phyloP scores from a whole-genome alignment of 495 filamentous ascomycete species.

The Annulohypoxylon maeteangense region DNA sequence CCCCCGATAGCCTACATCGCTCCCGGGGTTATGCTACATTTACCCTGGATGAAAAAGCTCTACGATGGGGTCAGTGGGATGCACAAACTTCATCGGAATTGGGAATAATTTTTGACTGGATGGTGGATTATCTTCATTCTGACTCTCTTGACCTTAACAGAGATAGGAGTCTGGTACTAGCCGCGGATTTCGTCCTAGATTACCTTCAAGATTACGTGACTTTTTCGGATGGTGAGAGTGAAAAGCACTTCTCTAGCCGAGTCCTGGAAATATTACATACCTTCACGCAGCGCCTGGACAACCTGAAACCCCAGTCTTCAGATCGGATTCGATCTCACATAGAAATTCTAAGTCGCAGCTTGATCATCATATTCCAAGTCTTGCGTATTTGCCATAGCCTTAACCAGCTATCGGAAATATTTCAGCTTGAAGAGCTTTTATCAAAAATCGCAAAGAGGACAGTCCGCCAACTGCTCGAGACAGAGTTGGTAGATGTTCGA shows the following conservation, averaged over 20 bases:
- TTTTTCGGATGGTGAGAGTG: slow-evolving; percentile 43
- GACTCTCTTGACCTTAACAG: slow-evolving; percentile 8
- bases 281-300: slow-evolving; percentile 52
- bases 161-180: slow-evolving; percentile 35
- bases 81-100: slow-evolving; percentile 75
- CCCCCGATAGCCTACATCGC: slow-evolving; percentile 41
- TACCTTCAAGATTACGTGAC: slow-evolving; percentile 54
- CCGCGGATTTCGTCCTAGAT: slow-evolving; percentile 53
- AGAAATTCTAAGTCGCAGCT: slow-evolving; percentile 44
- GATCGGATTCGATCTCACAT: slow-evolving; percentile 31
- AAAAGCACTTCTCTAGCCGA: slow-evolving; percentile 56
- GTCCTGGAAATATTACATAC: slow-evolving; percentile 56
- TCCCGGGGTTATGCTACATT: slow-evolving; percentile 50
- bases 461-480: slow-evolving; percentile 56
- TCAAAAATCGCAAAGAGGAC: slow-evolving; percentile 51
- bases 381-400: slow-evolving; percentile 50
- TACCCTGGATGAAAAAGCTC: slow-evolving; percentile 58
- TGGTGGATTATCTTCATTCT: slow-evolving; percentile 57
- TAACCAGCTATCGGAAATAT: slow-evolving; percentile 42
- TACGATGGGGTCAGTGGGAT: slow-evolving; percentile 77
- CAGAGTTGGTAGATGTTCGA: slow-evolving; percentile 63
- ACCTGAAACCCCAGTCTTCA: slow-evolving; percentile 10
- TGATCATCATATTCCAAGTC: slow-evolving; percentile 46
- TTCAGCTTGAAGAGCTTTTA: slow-evolving; percentile 57
- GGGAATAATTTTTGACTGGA: slow-evolving; percentile 65